A percentile compares a stretch with the other conserved stretches of the same genome.
These are phyloP conservation scores for Fusarium praegraminearum DNA, from an alignment of 2,329 filamentous ascomycete species.

Conservation along the genomic window DNA sequence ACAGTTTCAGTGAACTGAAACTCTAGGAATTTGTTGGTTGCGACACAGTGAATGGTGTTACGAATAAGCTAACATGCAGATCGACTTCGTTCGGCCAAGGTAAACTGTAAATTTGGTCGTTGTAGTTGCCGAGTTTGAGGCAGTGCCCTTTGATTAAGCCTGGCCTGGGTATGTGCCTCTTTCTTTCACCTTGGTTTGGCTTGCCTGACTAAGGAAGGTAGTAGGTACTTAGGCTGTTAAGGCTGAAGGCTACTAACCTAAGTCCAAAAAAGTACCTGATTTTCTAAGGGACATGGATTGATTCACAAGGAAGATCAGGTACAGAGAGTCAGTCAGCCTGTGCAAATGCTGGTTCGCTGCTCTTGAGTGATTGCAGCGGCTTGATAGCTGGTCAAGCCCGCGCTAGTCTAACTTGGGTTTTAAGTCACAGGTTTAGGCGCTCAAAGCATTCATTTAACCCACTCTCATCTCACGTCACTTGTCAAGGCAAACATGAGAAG, in stretches of 20 bases:
- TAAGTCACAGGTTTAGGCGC: constrained; percentile 20
- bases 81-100: background rate
- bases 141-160: constrained; percentile 14
- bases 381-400: background rate
- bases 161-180: background rate
- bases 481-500: background rate
- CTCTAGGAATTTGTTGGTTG: background rate
- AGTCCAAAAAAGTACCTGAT: constrained; percentile 10
- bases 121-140: constrained; percentile 23
- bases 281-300: background rate
- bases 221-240: constrained; percentile 1
- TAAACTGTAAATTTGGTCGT: background rate
- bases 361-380: constrained; percentile 31
- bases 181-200: background rate
- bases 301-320: constrained; percentile 19
- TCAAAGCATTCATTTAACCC: constrained; percentile 1
- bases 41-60: constrained; percentile 7
- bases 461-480: constrained; percentile 7
- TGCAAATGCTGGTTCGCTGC: constrained; percentile 13
- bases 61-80: background rate
- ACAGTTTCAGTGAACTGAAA: constrained; percentile 2
- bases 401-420: constrained; percentile 26
- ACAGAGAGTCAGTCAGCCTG: background rate
- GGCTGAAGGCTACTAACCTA: constrained; percentile 1
- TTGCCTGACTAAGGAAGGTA: constrained; percentile 1